These are phyloP conservation scores for Borealophlyctis nickersoniae DNA, from an alignment of 192 early-diverging fungal species.

Conservation along the genomic window DNA sequence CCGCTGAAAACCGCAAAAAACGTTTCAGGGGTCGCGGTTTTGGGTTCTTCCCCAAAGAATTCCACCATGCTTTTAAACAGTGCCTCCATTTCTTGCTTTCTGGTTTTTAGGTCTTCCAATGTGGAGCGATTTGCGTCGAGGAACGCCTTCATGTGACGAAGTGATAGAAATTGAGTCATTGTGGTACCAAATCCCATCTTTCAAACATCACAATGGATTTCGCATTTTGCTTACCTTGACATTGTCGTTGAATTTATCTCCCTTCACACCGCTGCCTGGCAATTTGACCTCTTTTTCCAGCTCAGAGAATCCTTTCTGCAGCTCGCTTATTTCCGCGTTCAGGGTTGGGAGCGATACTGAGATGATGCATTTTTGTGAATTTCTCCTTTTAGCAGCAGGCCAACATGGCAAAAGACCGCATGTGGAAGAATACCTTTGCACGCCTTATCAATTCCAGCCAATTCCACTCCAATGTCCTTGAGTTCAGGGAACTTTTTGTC, in stretches of 20 bases:
- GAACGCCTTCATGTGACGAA: constrained; percentile 29
- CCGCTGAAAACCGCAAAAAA: constrained; percentile 27
- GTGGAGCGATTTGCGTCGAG: constrained; percentile 12
- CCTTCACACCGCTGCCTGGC: background rate
- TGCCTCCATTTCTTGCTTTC: constrained; percentile 31
- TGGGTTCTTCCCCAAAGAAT: constrained; percentile 34
- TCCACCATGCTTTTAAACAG: constrained; percentile 28
- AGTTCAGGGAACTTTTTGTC: constrained; percentile 34
- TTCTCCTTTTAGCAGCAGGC: background rate
- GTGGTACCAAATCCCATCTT: too few species aligned
- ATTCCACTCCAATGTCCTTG: constrained; percentile 24
- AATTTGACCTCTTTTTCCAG: constrained; percentile 16
- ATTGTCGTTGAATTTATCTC: background rate
- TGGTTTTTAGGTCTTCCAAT: constrained; percentile 14
- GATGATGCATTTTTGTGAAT: background rate
- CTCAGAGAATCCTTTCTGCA: constrained; percentile 7
- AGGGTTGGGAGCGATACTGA: constrained; percentile 24
- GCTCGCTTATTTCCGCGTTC: constrained; percentile 25
- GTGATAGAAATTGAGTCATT: too few species aligned
- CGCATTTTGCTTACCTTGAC: background rate
- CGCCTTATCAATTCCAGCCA: constrained; percentile 29
- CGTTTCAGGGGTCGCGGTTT: constrained; percentile 25
- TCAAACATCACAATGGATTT: too few species aligned
- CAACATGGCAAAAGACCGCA: background rate
- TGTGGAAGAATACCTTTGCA: constrained; percentile 3